Base-by-base conservation (phyloP, 2,329 filamentous ascomycete species). In the Hypoxylon rubiginosum region DNA sequence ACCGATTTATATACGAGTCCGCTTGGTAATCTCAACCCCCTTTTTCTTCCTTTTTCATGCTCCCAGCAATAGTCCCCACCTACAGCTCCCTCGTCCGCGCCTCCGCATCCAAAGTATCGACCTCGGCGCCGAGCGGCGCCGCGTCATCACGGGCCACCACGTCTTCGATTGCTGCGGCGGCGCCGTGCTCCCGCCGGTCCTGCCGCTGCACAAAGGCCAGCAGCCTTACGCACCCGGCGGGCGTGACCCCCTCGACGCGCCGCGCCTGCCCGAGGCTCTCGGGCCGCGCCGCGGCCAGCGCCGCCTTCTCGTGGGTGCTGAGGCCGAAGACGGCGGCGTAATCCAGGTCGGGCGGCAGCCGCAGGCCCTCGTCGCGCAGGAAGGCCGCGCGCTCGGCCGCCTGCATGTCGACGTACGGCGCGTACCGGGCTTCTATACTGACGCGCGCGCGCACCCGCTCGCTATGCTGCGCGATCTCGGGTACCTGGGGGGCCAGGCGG, bases 221-320 rank as follows among this genome's bases (percentile, higher is more conserved):
- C 66, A 96, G 75, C 58, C 87, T 80, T 46, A 91, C 74, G 62
- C 85, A 85, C 0, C 87, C 88, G 0, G 86, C 82, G 0, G 89
- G 88, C 19, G 88, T 91, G 66, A 91, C 83, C 3, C 95, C 95
- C 79, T 99, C 96, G 10, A 97, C 88, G 13, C 96, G 83, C 52
- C 93, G 85, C 32, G 95, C 95, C 85, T 97, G 96, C 0, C 93
- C 95, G 21, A 99, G 84, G 66, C 88, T 97, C 79, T 97, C 93
- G 0, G 96, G 96, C 55, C 88, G 83, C 1, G 93, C 91, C 2
- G 84, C 82, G 63, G 87, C 85, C 36, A 99, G 83, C 3, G 91
- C 85, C 28, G 88, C 84, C 78, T 88, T 90, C 82, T 98, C 96
- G 63, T 93, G 94, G 39, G 89, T 86, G 60, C 92, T 94, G 56